Conservation (phyloP, 495 filamentous ascomycete genomes). For the Aspergillus cavernicola region DNA sequence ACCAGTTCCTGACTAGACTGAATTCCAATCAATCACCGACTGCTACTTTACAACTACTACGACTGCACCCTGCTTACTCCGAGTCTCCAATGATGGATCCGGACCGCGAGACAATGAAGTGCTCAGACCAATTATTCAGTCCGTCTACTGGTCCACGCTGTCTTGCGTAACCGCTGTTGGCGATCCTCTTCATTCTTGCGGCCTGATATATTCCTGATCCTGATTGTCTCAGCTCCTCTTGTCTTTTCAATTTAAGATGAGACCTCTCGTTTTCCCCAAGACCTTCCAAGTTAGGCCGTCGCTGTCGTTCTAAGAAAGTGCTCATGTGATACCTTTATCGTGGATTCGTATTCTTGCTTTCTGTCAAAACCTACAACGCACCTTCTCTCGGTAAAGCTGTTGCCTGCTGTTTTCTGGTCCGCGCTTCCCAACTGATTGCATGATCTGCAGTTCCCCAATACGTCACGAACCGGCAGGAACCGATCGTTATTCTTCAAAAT, state of each 20-base stretch:
- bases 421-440: background rate
- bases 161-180: constrained; percentile 16
- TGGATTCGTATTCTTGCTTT: background rate
- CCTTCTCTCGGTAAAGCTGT: background rate
- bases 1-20: constrained; percentile 9
- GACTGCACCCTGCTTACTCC: background rate
- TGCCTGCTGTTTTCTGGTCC: too few species aligned
- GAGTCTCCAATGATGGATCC: background rate
- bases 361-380: background rate
- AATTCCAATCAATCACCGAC: background rate
- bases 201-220: background rate
- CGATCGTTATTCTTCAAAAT: background rate
- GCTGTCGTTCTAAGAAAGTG: background rate
- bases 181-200: constrained; percentile 6
- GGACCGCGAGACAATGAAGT: background rate
- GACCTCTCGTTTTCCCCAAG: background rate
- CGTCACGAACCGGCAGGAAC: background rate
- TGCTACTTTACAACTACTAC: background rate
- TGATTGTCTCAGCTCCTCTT: background rate
- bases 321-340: background rate
- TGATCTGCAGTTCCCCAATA: background rate
- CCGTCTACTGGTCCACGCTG: constrained; percentile 7
- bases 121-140: constrained; percentile 8
- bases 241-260: background rate
- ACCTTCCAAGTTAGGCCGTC: background rate